These are phyloP conservation scores for Fraxinus paxiana DNA, from an alignment of 305 asterid species.

Conservation along the genomic window DNA sequence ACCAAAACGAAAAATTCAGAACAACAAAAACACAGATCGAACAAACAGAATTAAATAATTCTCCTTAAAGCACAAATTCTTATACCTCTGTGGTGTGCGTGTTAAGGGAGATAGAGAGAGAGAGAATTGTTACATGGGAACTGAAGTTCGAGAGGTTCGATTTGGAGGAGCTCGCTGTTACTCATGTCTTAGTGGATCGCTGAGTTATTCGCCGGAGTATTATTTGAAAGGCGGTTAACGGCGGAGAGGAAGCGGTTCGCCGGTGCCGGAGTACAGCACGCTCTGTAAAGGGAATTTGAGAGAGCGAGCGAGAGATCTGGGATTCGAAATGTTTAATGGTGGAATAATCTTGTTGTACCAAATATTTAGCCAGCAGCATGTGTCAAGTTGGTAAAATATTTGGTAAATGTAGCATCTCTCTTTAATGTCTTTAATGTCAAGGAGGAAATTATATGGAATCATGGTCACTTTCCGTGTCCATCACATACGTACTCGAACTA, in stretches of 20 bases:
- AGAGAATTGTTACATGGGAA: constrained; percentile 47
- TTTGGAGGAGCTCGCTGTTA: constrained; percentile 63
- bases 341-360: too few species aligned
- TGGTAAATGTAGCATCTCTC: too few species aligned
- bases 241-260: constrained; percentile 5
- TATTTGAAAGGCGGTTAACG: constrained; percentile 21
- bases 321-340: constrained; percentile 1
- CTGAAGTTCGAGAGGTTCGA: constrained; percentile 75
- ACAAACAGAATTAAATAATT: constrained; percentile 15
- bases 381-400: too few species aligned
- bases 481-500: neutral
- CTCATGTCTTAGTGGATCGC: constrained; percentile 49
- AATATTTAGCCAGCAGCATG: too few species aligned
- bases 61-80: constrained; percentile 12
- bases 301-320: constrained; percentile 27
- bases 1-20: constrained; percentile 20
- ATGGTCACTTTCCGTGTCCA: constrained; percentile 24
- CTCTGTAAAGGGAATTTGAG: constrained; percentile 19
- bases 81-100: neutral
- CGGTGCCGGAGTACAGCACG: constrained; percentile 18
- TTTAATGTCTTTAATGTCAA: neutral
- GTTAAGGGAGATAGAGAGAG: neutral
- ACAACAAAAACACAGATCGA: constrained; percentile 23
- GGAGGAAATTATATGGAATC: constrained; percentile 20
- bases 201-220: constrained; percentile 22